phyloP scores from a whole-genome alignment of 768 basidiomycete genomes.

The Pulveroboletus ravenelii region DNA sequence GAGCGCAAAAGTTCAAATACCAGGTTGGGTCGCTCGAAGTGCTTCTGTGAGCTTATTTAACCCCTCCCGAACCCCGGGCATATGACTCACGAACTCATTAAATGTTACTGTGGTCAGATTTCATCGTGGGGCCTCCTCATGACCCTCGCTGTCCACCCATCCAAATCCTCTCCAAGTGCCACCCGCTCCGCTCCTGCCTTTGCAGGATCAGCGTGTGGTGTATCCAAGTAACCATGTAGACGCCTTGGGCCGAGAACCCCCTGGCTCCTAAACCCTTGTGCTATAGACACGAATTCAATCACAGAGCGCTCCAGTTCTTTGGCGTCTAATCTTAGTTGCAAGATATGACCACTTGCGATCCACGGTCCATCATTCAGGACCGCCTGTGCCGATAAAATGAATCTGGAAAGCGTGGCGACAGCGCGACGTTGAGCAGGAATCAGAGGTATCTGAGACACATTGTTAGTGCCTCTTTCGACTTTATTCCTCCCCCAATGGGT shows the following conservation, averaged over 20 bases:
- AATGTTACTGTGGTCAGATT: conserved; percentile 29
- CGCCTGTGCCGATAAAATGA: conserved; percentile 82
- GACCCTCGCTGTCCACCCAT: conserved; percentile 38
- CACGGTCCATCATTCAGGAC: conserved; percentile 45
- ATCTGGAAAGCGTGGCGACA: conserved; percentile 81
- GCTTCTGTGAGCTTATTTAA: conserved; percentile 19
- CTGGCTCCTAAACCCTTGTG: conserved; percentile 39
- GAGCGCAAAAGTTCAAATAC: conserved; percentile 8
- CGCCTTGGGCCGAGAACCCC: conserved; percentile 31
- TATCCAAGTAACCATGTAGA: conserved; percentile 34
- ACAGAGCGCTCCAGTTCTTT: conserved; percentile 70
- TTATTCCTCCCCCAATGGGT: conserved; percentile 47
- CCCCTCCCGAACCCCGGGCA: conserved; percentile 27
- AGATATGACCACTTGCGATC: conserved; percentile 17
- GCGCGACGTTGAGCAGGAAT: conserved; percentile 79
- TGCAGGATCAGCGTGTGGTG: conserved; percentile 36
- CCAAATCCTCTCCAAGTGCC: conserved; percentile 55
- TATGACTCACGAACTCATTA: conserved; percentile 28
- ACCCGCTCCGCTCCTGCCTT: conserved; percentile 48
- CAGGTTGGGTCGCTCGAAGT: conserved; percentile 18
- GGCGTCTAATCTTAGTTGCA: conserved; percentile 64
- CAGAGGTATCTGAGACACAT: conserved; percentile 50
- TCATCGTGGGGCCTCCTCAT: conserved; percentile 23
- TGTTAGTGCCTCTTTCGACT: conserved; percentile 20
- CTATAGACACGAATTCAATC: conserved; percentile 59